Conservation (phyloP, 345 rosid genomes). For the Brassica juncea region DNA sequence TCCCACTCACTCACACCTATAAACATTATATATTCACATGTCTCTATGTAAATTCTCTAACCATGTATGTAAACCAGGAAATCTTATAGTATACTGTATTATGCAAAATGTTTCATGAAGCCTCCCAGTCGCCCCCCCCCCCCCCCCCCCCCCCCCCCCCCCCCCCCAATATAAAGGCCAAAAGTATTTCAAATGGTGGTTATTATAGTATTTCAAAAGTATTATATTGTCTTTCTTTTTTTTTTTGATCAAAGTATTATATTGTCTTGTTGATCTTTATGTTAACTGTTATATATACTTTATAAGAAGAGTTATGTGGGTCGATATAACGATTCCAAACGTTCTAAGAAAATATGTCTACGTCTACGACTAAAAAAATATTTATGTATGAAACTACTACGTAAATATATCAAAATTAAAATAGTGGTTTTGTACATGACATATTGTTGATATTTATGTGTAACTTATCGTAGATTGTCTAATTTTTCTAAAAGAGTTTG, state of each 20-base stretch:
- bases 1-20: constrained; percentile 49
- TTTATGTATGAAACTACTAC: neutral
- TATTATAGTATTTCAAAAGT: no score
- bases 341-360: neutral
- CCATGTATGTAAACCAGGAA: neutral
- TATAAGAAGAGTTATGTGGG: neutral
- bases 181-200: neutral
- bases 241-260: neutral
- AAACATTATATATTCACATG: constrained; percentile 24
- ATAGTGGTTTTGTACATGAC: neutral
- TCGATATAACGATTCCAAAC: neutral
- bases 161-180: no score
- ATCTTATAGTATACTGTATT: no score
- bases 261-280: neutral
- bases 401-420: neutral
- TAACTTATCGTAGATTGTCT: neutral
- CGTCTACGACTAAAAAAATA: neutral
- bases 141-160: no score
- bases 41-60: neutral
- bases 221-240: no score
- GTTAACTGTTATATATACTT: neutral
- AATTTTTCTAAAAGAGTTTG: neutral
- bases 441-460: neutral
- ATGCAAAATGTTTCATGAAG: no score
- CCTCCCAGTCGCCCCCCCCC: no score